Evolutionary conservation across 768 basidiomycete species (phyloP), one percentile per base, ranked within the genome.

Genomic region (Royoungia palumana): DNA sequence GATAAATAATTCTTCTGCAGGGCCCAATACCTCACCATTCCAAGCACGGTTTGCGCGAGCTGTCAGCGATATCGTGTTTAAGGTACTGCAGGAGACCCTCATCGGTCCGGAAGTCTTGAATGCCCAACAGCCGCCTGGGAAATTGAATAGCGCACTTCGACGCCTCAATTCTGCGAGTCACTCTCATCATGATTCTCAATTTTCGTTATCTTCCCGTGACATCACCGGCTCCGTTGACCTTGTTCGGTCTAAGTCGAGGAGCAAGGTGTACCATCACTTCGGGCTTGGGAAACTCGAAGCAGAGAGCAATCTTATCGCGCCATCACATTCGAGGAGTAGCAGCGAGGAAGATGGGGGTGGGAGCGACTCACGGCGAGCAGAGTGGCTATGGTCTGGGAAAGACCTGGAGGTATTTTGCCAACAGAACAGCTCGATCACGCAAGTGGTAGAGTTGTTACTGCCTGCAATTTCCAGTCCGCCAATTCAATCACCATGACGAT

Each of bases 371-470:
- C 70, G 69, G 13, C 70, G 65, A 54, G 65, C 58, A 44, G 77
- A 75, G 30, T 76, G 75, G 34, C 54, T 82, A 46, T 89, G 86
- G 84, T 87, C 83, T 28, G 83, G 88, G n/a, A 81, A 82, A 48
- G 94, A 95, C 59, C 69, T 98, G 51, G 84, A 89, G 61, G 68
- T 86, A 59, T 80, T 89, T 27, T 94, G 92, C 63, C 81, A 83
- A 56, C 94, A 96, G 67, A 98, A 96, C 59, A 93, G 92, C 62
- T 76, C 88, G 13, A 82, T 97, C 32, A 79, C 89, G 4, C 71
- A 82, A 28, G 80, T 94, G 46, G 75, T 95, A 39, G 79, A 83
- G 43, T 75, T 78, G 53, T 65, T 89, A 39, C 79, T 81, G 60
- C 75, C 78, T 12, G 75, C 74, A 12, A 61, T 71, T 34, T 69